Evolutionary conservation across 1,284 basidiomycete genomes (phyloP), one percentile per base, ranked within the genome.

Genomic region (Naganishia cerealis): DNA sequence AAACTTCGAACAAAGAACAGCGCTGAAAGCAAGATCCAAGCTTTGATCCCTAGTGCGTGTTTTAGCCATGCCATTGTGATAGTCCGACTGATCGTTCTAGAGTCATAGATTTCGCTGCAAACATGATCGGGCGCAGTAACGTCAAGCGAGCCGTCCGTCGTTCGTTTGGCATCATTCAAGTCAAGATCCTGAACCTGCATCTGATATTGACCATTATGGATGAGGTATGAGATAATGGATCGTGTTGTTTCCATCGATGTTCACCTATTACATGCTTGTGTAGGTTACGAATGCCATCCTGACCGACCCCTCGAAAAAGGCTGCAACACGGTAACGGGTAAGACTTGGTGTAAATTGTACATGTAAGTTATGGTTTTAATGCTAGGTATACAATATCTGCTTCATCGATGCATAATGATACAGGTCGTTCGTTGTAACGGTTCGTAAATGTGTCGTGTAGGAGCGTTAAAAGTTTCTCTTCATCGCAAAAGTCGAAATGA

Each of bases 61-160:
- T 40, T 76, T 58, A 29, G 0, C 1, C n/a, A n/a, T 21, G n/a
- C 62, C 26, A 40, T 18, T 13, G 12, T 33, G 24, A 42, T 13
- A 40, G 29, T 50, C 10, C 18, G 42, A 13, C 29, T 59, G 15
- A 42, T 67, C 0, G 18, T 66, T 9, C 10, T 9, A 3, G 54
- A 40, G 36, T 9, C 33, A 58, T 3, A 93, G 95, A 97, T 75
- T 81, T 97, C 56, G 93, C 91, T 38, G 92, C 94, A 7, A 97
- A 95, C 75, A 92, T 97, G 87, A 95, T 98, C 71, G 95, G 95
- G 10, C 85, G 93, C 29, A 89, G 91, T 1, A 97, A 98, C 77
- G 93, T 94, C 12, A 86, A 93, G 8, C 85, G 92, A 54, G 95
- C 94, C 7, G 93, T 94, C 3, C 85, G 92, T 57, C 85, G 92